These are phyloP conservation scores for Curvularia lunata DNA, from an alignment of 2,329 filamentous ascomycete species.

Conservation along the genomic window DNA sequence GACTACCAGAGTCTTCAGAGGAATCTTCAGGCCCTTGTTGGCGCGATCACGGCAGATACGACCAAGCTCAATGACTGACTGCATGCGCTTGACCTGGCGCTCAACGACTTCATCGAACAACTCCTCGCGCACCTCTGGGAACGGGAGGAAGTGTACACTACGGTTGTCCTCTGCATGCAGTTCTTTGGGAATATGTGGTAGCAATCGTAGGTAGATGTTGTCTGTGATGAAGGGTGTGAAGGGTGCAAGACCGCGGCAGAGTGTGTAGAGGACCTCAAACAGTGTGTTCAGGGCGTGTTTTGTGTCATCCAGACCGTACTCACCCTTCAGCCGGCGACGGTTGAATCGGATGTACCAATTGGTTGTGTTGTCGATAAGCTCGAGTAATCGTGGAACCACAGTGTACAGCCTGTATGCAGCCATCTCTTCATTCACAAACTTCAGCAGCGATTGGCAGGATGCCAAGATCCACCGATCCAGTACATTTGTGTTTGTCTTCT, in stretches of 20 bases:
- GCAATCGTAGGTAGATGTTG: slow-evolving; percentile 85
- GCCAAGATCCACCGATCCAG: slow-evolving; percentile 97
- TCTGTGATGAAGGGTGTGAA: slow-evolving; percentile 97
- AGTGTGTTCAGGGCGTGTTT: slow-evolving; percentile 90
- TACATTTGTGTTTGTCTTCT: slow-evolving; percentile 81
- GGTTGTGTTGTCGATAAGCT: slow-evolving; percentile 91
- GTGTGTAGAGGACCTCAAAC: slow-evolving; percentile 89
- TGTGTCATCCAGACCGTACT: slow-evolving; percentile 84
- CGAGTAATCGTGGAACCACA: slow-evolving; percentile 82
- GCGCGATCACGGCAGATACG: slow-evolving; percentile 85
- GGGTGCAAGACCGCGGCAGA: slow-evolving; percentile 85
- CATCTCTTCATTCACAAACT: slow-evolving; percentile 95
- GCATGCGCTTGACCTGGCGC: slow-evolving; percentile 87
- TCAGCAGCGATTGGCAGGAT: slow-evolving; percentile 85
- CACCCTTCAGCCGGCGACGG: slow-evolving; percentile 86
- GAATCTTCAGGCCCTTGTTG: slow-evolving; percentile 85
- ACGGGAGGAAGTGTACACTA: slow-evolving; percentile 90
- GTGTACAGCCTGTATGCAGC: slow-evolving; percentile 75
- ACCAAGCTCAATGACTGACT: slow-evolving; percentile 90
- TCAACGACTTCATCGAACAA: slow-evolving; percentile 88
- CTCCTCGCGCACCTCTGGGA: slow-evolving; percentile 86
- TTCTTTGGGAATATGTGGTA: slow-evolving; percentile 78
- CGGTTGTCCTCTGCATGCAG: slow-evolving; percentile 74
- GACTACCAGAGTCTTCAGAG: slow-evolving; percentile 86
- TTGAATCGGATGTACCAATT: slow-evolving; percentile 99